Percentiles rank a stretch among this genome's conserved stretches.
These are phyloP conservation scores for Xylaria nigripes DNA, from an alignment of 495 filamentous ascomycete species.

Conservation along the genomic window DNA sequence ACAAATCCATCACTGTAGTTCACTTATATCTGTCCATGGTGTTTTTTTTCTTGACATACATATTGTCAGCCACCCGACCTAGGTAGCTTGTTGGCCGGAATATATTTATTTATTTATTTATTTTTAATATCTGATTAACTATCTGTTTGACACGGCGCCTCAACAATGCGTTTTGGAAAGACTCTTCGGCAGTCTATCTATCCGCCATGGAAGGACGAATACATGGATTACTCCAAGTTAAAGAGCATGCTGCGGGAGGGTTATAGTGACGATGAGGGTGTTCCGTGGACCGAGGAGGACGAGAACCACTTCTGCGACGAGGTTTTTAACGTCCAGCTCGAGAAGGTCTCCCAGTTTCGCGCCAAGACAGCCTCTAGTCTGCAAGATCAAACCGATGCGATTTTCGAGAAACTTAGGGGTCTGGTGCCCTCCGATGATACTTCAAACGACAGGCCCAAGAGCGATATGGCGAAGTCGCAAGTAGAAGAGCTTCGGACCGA, in stretches of 20 bases:
- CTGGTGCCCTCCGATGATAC: constrained; percentile 36
- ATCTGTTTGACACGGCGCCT: not conserved
- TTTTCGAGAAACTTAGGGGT: constrained; percentile 55
- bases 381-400: constrained; percentile 54
- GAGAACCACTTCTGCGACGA: constrained; percentile 91
- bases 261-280: constrained; percentile 46
- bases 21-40: no score
- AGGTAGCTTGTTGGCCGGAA: no score
- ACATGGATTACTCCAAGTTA: constrained; percentile 91
- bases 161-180: constrained; percentile 82
- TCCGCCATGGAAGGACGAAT: constrained; percentile 81
- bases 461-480: constrained; percentile 40
- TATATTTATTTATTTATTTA: no score
- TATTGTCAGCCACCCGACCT: no score
- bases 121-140: not conserved
- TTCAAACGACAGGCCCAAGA: constrained; percentile 27
- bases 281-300: constrained; percentile 88
- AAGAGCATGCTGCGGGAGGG: constrained; percentile 81
- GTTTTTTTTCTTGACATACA: no score
- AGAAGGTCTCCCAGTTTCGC: constrained; percentile 92
- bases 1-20: no score
- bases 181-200: constrained; percentile 74
- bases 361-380: constrained; percentile 62
- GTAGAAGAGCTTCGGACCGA: constrained; percentile 67
- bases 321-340: constrained; percentile 84